phyloP scores from a whole-genome alignment of 768 basidiomycete genomes.

The Pseudohyphozyma bogoriensis region DNA sequence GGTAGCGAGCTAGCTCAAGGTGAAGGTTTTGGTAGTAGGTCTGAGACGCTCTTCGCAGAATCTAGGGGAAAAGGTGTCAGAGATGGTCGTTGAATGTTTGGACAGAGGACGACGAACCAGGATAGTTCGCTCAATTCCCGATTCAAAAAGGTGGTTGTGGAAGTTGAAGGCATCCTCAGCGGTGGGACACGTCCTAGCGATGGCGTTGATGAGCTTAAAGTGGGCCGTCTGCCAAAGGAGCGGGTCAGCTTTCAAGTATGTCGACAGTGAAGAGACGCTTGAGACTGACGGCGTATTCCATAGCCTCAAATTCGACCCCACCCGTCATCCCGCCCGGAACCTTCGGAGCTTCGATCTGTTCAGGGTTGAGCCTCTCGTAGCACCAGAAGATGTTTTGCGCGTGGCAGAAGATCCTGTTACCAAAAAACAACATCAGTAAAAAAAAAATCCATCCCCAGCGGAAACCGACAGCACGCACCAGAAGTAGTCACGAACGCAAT shows the following conservation, averaged over 20 bases:
- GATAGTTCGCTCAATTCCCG: slow-evolving; percentile 82
- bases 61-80: slow-evolving; percentile 48
- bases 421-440: slow-evolving; percentile 46
- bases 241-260: neutral
- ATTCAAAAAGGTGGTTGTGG: slow-evolving; percentile 77
- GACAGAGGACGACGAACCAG: slow-evolving; percentile 48
- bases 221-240: slow-evolving; percentile 61
- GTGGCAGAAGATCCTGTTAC: slow-evolving; percentile 84
- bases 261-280: neutral
- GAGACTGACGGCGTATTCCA: slow-evolving; percentile 74
- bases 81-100: too few species aligned
- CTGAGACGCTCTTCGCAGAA: slow-evolving; percentile 85
- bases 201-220: slow-evolving; percentile 71
- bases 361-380: slow-evolving; percentile 69
- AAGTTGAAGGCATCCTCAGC: slow-evolving; percentile 67
- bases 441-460: neutral
- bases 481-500: slow-evolving; percentile 69
- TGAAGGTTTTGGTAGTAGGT: slow-evolving; percentile 91
- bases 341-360: slow-evolving; percentile 72
- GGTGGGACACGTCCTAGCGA: slow-evolving; percentile 58
- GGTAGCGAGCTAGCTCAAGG: slow-evolving; percentile 82
- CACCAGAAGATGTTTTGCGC: slow-evolving; percentile 86
- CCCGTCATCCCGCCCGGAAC: slow-evolving; percentile 98
- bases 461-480: slow-evolving; percentile 34
- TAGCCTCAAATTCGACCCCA: slow-evolving; percentile 95